phyloP scores from a whole-genome alignment of 805 yeast genomes.

The Clavispora santaluciae region DNA sequence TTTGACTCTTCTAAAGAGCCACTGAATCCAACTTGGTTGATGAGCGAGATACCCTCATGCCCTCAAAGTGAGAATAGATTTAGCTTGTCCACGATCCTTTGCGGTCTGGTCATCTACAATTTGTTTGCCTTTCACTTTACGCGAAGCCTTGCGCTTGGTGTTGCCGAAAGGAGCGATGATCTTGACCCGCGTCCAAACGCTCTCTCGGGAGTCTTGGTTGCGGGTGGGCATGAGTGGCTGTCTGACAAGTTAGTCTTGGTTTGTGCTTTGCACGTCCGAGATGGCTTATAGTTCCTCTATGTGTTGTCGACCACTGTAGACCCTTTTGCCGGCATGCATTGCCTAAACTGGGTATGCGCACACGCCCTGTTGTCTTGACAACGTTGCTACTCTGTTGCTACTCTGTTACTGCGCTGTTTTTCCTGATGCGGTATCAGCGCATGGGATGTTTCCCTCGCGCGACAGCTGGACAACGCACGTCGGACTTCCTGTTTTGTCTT shows the following conservation, averaged over 20 bases:
- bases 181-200: slow-evolving; percentile 84
- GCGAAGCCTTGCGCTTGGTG: slow-evolving; percentile 24
- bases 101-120: slow-evolving; percentile 77
- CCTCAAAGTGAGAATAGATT: slow-evolving; percentile 73
- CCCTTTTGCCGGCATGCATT: slow-evolving; percentile 1
- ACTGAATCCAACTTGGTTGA: slow-evolving; percentile 98
- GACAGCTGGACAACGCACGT: too few species aligned
- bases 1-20: slow-evolving; percentile 97
- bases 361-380: too few species aligned
- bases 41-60: slow-evolving; percentile 79
- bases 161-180: slow-evolving; percentile 91
- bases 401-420: too few species aligned
- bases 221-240: slow-evolving; percentile 99
- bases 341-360: neutral
- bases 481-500: too few species aligned
- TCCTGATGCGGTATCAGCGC: too few species aligned
- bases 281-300: slow-evolving; percentile 28
- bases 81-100: slow-evolving; percentile 80
- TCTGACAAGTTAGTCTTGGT: slow-evolving; percentile 81
- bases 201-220: slow-evolving; percentile 71
- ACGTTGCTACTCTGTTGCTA: too few species aligned
- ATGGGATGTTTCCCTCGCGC: too few species aligned
- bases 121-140: slow-evolving; percentile 40
- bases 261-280: slow-evolving; percentile 3
- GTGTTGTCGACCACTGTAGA: slow-evolving; percentile 36